Conservation (phyloP, 306 rosid genomes). For the Cucurbita pepo region DNA sequence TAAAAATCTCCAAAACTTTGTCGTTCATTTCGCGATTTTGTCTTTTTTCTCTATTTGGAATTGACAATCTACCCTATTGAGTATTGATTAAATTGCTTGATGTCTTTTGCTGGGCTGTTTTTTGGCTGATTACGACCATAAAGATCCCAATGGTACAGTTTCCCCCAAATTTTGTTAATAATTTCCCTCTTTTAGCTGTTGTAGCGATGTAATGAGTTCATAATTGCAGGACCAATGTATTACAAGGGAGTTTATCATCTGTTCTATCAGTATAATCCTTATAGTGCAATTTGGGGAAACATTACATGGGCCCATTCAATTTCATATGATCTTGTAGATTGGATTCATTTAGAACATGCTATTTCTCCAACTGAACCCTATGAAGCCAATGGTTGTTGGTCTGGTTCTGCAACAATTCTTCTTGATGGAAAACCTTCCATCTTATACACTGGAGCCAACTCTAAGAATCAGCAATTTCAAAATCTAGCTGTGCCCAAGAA, state of each 20-base stretch:
- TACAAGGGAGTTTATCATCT: slow-evolving; percentile 40
- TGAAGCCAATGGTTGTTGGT: slow-evolving; percentile 36
- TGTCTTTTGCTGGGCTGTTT: slow-evolving; percentile 5
- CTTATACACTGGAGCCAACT: slow-evolving; percentile 30
- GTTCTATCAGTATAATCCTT: slow-evolving; percentile 41
- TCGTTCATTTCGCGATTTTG: background rate
- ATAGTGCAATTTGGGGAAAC: slow-evolving; percentile 19
- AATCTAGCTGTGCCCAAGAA: slow-evolving; percentile 28
- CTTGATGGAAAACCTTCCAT: slow-evolving; percentile 16
- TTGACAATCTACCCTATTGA: background rate
- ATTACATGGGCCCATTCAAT: slow-evolving; percentile 46
- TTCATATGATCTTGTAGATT: slow-evolving; percentile 36
- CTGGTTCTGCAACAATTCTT: slow-evolving; percentile 39
- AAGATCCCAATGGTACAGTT: slow-evolving; percentile 38
- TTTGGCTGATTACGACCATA: background rate
- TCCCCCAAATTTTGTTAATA: background rate
- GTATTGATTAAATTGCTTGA: slow-evolving; percentile 3
- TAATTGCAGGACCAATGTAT: slow-evolving; percentile 32
- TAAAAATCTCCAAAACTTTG: background rate
- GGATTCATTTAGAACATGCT: slow-evolving; percentile 32
- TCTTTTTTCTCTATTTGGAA: background rate
- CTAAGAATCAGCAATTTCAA: slow-evolving; percentile 22
- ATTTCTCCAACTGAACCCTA: slow-evolving; percentile 25
- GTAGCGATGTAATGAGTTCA: background rate
- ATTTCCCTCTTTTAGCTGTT: background rate